Evolutionary conservation across 2,329 filamentous ascomycete species (phyloP).

Genomic region (Didymella pinodella): DNA sequence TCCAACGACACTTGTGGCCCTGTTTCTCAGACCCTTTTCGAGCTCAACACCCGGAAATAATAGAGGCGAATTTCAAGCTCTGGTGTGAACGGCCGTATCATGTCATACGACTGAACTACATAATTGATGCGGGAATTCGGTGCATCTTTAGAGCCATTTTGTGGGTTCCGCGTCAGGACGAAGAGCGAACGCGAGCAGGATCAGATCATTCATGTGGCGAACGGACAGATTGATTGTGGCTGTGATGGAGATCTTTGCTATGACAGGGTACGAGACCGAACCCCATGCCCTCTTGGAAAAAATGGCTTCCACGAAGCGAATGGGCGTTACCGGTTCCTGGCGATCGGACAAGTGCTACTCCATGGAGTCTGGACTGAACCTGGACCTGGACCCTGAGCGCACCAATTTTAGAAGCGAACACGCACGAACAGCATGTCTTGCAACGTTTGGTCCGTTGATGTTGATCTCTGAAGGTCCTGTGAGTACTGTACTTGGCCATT

Average conservation of each 20-base stretch:
- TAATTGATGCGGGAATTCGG: background rate
- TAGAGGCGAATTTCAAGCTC: background rate
- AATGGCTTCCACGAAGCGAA: conserved; percentile 13
- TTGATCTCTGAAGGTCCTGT: background rate
- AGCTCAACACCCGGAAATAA: background rate
- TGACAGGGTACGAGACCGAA: conserved; percentile 1
- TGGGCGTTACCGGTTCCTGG: conserved; percentile 20
- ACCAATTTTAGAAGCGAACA: conserved; percentile 10
- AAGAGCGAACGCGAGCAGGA: conserved; percentile 5
- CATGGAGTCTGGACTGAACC: conserved; percentile 5
- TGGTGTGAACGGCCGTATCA: background rate
- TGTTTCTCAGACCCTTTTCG: background rate
- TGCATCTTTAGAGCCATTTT: background rate
- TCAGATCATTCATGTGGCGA: conserved; percentile 22
- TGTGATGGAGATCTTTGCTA: conserved; percentile 28
- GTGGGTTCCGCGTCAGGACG: conserved; percentile 1
- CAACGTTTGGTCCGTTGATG: background rate
- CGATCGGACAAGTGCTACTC: conserved; percentile 21
- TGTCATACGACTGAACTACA: background rate
- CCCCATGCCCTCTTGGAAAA: background rate
- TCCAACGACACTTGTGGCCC: conserved; percentile 1
- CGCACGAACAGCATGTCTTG: conserved; percentile 2
- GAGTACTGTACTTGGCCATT: background rate
- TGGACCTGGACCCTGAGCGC: conserved; percentile 16
- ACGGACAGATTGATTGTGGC: conserved; percentile 16